A percentile compares a stretch with the other conserved stretches of the same genome.
phyloP scores from a whole-genome alignment of 2,329 filamentous ascomycete genomes.

The Colletotrichum sp. region DNA sequence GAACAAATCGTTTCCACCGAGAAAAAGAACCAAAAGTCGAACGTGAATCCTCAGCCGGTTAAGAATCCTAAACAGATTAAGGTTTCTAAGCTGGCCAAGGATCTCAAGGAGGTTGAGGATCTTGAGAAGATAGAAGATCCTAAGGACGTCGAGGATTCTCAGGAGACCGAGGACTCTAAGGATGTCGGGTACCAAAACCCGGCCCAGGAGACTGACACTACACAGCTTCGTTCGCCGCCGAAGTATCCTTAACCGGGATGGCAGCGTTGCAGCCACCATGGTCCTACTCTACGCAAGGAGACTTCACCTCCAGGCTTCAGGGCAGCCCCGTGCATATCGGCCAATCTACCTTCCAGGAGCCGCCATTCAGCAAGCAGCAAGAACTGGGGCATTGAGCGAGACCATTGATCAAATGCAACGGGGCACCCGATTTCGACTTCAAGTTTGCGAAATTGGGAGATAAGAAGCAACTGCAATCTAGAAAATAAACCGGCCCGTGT shows the following conservation, averaged over 20 bases:
- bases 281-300: neutral
- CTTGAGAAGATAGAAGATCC: neutral
- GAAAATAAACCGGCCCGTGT: neutral
- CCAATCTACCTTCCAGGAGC: neutral
- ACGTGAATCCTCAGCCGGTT: neutral
- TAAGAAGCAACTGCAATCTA: neutral
- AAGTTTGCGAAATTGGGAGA: rapidly evolving
- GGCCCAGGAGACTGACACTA: neutral
- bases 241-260: neutral
- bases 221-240: neutral
- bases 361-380: neutral
- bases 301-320: neutral
- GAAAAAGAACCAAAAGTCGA: neutral
- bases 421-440: neutral
- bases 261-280: neutral
- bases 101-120: neutral
- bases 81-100: neutral
- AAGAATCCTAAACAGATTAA: neutral
- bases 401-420: neutral
- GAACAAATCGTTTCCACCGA: neutral
- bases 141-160: neutral
- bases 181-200: neutral
- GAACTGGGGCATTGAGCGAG: neutral
- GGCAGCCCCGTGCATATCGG: neutral
- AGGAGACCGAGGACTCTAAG: neutral